Percentiles rank a stretch among this genome's conserved stretches.
These are phyloP conservation scores for Brassica hybrid DNA, from an alignment of 441 rosid species.

Conservation along the genomic window DNA sequence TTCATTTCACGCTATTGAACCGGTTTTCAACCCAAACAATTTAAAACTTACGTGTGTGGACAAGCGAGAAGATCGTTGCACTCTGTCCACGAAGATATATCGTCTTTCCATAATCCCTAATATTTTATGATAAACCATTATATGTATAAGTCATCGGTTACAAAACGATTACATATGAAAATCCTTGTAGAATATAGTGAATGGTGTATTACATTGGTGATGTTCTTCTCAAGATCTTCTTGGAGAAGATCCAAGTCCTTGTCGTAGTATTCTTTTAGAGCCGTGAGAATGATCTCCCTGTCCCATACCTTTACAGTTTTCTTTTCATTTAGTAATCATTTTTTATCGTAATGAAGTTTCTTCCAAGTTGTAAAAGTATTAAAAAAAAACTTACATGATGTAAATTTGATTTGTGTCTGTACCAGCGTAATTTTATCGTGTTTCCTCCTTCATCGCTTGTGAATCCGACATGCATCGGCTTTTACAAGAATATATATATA, in stretches of 20 bases:
- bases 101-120: slow-evolving; percentile 86
- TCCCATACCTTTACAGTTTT: slow-evolving; percentile 75
- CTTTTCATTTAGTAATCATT: slow-evolving; percentile 5
- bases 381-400: slow-evolving; percentile 65
- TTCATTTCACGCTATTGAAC: slow-evolving; percentile 6
- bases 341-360: not conserved
- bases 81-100: slow-evolving; percentile 71
- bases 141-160: not conserved
- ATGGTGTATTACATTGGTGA: slow-evolving; percentile 63
- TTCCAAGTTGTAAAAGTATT: not conserved
- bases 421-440: slow-evolving; percentile 84
- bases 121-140: slow-evolving; percentile 3
- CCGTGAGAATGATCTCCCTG: slow-evolving; percentile 85
- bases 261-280: slow-evolving; percentile 71
- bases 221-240: slow-evolving; percentile 65
- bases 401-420: slow-evolving; percentile 84
- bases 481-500: not conserved
- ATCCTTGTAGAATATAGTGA: not conserved
- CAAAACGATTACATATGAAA: not conserved
- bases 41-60: slow-evolving; percentile 58
- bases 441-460: slow-evolving; percentile 90
- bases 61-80: slow-evolving; percentile 72
- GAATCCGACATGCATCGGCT: slow-evolving; percentile 94
- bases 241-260: slow-evolving; percentile 77
- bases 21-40: not conserved